Evolutionary conservation across 495 filamentous ascomycete genomes (phyloP).

Genomic region (Clavariopsis aquatica): DNA sequence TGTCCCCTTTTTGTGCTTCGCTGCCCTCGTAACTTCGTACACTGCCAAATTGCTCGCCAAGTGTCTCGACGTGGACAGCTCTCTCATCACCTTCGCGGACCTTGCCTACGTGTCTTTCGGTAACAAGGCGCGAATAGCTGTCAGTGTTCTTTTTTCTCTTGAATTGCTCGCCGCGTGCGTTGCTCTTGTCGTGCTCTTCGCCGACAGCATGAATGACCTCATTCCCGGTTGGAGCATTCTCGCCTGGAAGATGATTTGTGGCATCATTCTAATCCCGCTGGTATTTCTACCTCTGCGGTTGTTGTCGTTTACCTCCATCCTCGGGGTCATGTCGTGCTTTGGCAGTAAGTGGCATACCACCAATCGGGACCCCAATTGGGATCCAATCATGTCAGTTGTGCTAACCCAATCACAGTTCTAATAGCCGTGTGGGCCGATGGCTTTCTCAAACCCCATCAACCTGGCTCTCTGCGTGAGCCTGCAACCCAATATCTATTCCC

Average conservation of each 20-base stretch:
- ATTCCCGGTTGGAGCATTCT: slow-evolving; percentile 70
- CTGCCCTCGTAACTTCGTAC: slow-evolving; percentile 75
- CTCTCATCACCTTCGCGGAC: slow-evolving; percentile 85
- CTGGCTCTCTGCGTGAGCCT: slow-evolving; percentile 84
- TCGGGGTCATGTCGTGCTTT: slow-evolving; percentile 86
- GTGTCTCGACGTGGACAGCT: slow-evolving; percentile 84
- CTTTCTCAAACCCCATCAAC: slow-evolving; percentile 72
- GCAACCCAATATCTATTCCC: slow-evolving; percentile 78
- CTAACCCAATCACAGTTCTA: slow-evolving; percentile 60
- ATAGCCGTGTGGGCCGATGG: slow-evolving; percentile 81
- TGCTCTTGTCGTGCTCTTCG: slow-evolving; percentile 89
- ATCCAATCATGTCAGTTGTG: slow-evolving; percentile 8
- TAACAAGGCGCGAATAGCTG: slow-evolving; percentile 73
- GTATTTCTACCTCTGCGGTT: slow-evolving; percentile 82
- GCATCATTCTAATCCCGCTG: slow-evolving; percentile 76
- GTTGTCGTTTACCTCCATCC: slow-evolving; percentile 84
- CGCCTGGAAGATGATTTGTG: slow-evolving; percentile 86
- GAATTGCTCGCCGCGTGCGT: slow-evolving; percentile 89
- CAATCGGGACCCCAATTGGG: slow-evolving; percentile 2
- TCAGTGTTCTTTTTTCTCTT: slow-evolving; percentile 81
- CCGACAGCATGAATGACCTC: slow-evolving; percentile 79
- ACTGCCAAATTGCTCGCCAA: slow-evolving; percentile 84
- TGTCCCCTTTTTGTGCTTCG: slow-evolving; percentile 69
- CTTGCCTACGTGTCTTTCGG: slow-evolving; percentile 92
- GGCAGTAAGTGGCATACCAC: slow-evolving; percentile 63